These are phyloP conservation scores for Zelonia costaricensis DNA, from an alignment of 208 protist genomes.

Conservation along the genomic window DNA sequence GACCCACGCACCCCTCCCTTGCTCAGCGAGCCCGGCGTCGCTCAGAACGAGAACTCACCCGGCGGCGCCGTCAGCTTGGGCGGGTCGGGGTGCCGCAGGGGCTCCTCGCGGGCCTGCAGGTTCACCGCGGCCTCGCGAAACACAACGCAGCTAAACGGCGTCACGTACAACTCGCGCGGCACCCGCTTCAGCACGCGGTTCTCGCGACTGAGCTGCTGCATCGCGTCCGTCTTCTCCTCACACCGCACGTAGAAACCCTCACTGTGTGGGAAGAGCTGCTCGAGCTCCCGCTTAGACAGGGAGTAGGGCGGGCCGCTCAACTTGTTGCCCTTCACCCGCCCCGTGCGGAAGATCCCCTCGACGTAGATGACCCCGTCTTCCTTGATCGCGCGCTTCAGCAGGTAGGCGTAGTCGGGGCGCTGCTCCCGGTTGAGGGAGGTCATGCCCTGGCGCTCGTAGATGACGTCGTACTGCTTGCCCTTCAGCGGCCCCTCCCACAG, in stretches of 20 bases:
- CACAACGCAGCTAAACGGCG: constrained; percentile 85
- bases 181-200: constrained; percentile 72
- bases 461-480: constrained; percentile 71
- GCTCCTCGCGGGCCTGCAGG: constrained; percentile 26
- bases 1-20: too few species aligned
- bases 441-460: constrained; percentile 89
- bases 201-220: constrained; percentile 79
- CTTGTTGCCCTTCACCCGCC: constrained; percentile 80
- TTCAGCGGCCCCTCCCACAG: constrained; percentile 70
- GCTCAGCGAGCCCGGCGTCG: too few species aligned
- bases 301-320: constrained; percentile 75
- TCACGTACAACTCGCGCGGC: constrained; percentile 84
- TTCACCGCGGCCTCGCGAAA: constrained; percentile 70
- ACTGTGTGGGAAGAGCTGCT: constrained; percentile 61
- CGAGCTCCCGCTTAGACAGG: constrained; percentile 67
- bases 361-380: constrained; percentile 88
- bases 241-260: constrained; percentile 88
- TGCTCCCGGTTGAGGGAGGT: constrained; percentile 79
- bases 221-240: constrained; percentile 86
- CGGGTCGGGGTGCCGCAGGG: constrained; percentile 26
- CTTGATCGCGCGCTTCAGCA: constrained; percentile 82
- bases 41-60: neutral
- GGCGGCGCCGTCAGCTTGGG: constrained; percentile 9
- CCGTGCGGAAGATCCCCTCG: constrained; percentile 88
- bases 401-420: constrained; percentile 80